Base-by-base conservation (phyloP, 352 stramenopile species). In the Pythium insidiosum region DNA sequence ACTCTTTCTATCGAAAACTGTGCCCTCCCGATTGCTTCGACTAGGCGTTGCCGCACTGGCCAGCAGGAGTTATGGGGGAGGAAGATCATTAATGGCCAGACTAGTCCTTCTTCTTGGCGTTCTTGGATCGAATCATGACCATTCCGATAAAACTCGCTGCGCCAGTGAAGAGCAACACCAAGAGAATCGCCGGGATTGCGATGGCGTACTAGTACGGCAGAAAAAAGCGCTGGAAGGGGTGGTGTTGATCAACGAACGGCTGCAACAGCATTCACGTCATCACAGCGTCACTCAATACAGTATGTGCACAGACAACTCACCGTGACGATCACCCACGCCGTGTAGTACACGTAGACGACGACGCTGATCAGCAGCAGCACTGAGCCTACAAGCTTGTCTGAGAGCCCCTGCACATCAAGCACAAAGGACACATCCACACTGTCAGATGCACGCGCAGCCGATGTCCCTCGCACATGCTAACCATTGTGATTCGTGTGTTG, bases 261-360 rank as follows among this genome's bases (percentile, higher is more conserved):
- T 96, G 49, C 49, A 58, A 6, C 6, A 18, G 36, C 5, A 26
- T 26, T 33, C 10, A 18, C 23, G n/a, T n/a, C n/a, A n/a, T n/a
- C n/a, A n/a, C n/a, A n/a, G n/a, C n/a, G n/a, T n/a, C n/a, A n/a
- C n/a, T 28, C n/a, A 47, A 37, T 25, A 31, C 7, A 35, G 38
- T 16, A 19, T 16, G 37, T 22, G 10, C 6, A 36, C 20, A 18
- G 29, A n/a, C 6, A 38, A 10, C 56, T 33, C 63, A 96, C 85
- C 76, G 85, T 85, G 34, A 96, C 65, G 52, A 96, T 68, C 38
- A 96, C 85, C 85, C 85, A 96, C 16, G 82, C 56, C 19, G 78
- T 94, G 71, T 96, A 96, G 63, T 96, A 96, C n/a, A 91, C 66
- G 53, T 92, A 96, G 30, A 90, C 75, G 19, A 81, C 50, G 44